Evolutionary conservation across 2,329 filamentous ascomycete genomes (phyloP).

Genomic region (Huntiella moniliformis): DNA sequence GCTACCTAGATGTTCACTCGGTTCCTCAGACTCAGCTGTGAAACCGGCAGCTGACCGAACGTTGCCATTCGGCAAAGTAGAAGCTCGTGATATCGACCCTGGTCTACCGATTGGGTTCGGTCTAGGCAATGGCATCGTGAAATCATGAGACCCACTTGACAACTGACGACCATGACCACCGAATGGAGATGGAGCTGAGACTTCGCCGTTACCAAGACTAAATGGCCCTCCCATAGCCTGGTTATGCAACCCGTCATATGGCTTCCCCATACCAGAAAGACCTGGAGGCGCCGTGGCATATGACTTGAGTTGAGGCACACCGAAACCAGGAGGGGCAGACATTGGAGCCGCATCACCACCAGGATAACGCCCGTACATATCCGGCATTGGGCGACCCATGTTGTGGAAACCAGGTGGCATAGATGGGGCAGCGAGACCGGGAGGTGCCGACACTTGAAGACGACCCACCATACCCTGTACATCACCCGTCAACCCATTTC

Average conservation of each 20-base stretch:
- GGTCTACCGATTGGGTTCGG: conserved; percentile 15
- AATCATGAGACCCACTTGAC: conserved; percentile 30
- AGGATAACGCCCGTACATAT: conserved; percentile 8
- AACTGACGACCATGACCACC: conserved; percentile 54
- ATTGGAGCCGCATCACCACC: conserved; percentile 7
- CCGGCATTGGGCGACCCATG: conserved; percentile 6
- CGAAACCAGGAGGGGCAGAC: conserved; percentile 4
- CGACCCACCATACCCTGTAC: conserved; percentile 14
- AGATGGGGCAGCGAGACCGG: conserved; percentile 4
- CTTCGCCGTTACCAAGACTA: background rate
- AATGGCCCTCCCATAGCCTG: conserved; percentile 1
- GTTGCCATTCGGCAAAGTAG: too few relatives aligned
- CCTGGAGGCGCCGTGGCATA: conserved; percentile 19
- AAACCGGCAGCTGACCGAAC: too few relatives aligned
- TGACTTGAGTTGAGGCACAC: conserved; percentile 19
- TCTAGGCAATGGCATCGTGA: conserved; percentile 15
- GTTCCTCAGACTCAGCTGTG: conserved; percentile 31
- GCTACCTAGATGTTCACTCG: conserved; percentile 70
- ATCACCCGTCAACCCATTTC: too few relatives aligned
- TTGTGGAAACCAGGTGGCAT: conserved; percentile 26
- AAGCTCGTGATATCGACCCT: too few relatives aligned
- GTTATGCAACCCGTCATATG: conserved; percentile 6
- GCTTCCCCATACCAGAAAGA: background rate
- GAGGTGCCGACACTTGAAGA: conserved; percentile 1
- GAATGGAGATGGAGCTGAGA: conserved; percentile 14